Evolutionary conservation across 257 asterid genomes (phyloP).

Genomic region (Solanum microdontum): DNA sequence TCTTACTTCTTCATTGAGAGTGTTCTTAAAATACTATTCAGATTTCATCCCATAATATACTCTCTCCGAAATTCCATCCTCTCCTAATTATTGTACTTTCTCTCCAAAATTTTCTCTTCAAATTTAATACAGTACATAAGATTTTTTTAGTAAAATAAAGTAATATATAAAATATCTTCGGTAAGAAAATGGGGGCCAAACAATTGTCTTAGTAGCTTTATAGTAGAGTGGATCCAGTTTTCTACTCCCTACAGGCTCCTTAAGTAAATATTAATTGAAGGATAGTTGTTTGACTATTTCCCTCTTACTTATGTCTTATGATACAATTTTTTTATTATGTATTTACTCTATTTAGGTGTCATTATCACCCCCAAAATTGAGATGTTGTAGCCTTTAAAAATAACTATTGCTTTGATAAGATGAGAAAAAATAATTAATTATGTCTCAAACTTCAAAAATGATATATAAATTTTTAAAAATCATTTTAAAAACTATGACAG

Average conservation of each 20-base stretch:
- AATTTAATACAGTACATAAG: too few relatives aligned
- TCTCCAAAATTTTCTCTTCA: neutral
- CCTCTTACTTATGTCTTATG: neutral
- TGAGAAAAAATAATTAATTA: neutral
- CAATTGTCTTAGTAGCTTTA: too few relatives aligned
- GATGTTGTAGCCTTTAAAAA: neutral
- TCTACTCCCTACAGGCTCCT: neutral
- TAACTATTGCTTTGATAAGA: neutral
- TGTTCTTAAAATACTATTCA: too few relatives aligned
- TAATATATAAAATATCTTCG: too few relatives aligned
- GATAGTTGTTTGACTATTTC: neutral
- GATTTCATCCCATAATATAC: neutral
- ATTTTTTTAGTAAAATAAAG: too few relatives aligned
- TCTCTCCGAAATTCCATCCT: neutral
- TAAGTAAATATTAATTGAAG: neutral
- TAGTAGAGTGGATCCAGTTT: neutral
- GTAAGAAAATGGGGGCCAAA: too few relatives aligned
- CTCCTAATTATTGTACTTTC: neutral
- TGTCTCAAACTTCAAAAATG: too few relatives aligned
- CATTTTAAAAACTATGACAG: too few relatives aligned
- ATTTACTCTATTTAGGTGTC: neutral
- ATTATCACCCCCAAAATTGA: too few relatives aligned
- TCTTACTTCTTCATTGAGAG: neutral
- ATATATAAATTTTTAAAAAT: too few relatives aligned
- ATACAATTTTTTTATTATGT: neutral